Conservation (phyloP, 768 basidiomycete species). For the Boletus subcaerulescens region DNA sequence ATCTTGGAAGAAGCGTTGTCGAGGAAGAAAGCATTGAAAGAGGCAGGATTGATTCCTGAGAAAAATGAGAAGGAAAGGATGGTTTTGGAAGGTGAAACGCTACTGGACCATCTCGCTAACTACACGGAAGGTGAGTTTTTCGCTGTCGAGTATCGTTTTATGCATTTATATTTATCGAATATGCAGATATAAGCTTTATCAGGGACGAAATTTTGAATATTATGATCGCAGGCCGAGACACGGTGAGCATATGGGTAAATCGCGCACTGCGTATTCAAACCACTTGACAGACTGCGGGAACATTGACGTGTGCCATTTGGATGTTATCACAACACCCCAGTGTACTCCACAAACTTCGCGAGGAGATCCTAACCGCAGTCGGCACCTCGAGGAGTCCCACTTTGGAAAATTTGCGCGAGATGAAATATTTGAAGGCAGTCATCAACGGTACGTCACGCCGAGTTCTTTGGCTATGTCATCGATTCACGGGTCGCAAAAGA, state of each 20-base stretch:
- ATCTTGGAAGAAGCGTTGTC: conserved; percentile 47
- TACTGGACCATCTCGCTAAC: conserved; percentile 31
- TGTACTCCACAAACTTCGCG: conserved; percentile 28
- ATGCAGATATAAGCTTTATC: conserved; percentile 30
- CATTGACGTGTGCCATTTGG: conserved; percentile 30
- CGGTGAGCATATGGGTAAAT: conserved; percentile 16
- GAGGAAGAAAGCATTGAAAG: conserved; percentile 32
- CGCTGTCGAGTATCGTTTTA: background rate
- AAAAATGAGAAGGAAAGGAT: conserved; percentile 3
- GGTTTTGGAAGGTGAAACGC: conserved; percentile 24
- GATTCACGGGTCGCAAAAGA: conserved; percentile 16
- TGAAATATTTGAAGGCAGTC: conserved; percentile 42
- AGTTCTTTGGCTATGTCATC: background rate
- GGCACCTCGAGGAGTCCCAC: conserved; percentile 30
- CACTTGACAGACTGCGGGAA: conserved; percentile 26
- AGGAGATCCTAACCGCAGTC: conserved; percentile 28
- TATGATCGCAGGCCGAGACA: conserved; percentile 36
- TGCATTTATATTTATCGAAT: background rate
- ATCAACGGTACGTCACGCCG: conserved; percentile 28
- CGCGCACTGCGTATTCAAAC: background rate
- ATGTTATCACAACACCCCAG: conserved; percentile 30
- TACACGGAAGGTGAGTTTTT: conserved; percentile 24
- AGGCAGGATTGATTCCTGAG: conserved; percentile 18
- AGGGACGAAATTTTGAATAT: conserved; percentile 38
- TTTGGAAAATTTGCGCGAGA: conserved; percentile 29